Evolutionary conservation across 371 early-diverging fungal species (phyloP), one percentile per base, ranked within the genome.

Genomic region (Catenaria anguillulae): DNA sequence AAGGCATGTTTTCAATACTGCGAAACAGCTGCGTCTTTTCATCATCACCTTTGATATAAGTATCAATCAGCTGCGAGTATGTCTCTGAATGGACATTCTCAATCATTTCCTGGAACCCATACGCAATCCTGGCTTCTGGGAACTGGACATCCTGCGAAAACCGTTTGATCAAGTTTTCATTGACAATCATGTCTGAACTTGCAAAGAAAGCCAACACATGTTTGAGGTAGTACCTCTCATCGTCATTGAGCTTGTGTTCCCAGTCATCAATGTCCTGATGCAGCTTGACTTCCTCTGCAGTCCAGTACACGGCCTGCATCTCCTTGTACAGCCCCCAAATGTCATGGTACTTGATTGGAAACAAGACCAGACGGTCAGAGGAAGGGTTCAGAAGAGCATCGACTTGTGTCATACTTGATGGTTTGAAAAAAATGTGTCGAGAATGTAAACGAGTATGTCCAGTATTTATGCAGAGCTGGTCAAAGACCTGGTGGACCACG

Each of bases 81-180:
- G 97, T 99, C 76, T 99, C 99, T 34, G 91, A 84, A 77, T 99
- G 99, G 65, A 99, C 91, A 78, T 98, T 99, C 75, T 99, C 99
- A 67, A 99, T 99, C 92, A 97, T 97, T 70, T 99, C 94, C 78
- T 99, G 99, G 84, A 99, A 99, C 31, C 97, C 98, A 73, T 99
- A 99, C 74, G 99, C 98, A 74, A 89, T 93, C 61, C 94, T 80
- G 31, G 98, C 99, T 75, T 99, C 99, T 56, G 97, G 89, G 64
- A 98, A 87, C 75, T 96, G 95, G 29, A 99, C 97, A 71, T 99
- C 99, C 56, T 84, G 85, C 65, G 89, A 86, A 75, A 99, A 99
- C 60, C 97, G 86, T 73, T 90, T 89, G 33, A 97, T 87, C 55
- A 99, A 77, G 73, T 99, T 99, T 75, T 98, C 99, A 73, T 98